Evolutionary conservation across 257 asterid genomes (phyloP).

Genomic region (Leonotis leonurus): DNA sequence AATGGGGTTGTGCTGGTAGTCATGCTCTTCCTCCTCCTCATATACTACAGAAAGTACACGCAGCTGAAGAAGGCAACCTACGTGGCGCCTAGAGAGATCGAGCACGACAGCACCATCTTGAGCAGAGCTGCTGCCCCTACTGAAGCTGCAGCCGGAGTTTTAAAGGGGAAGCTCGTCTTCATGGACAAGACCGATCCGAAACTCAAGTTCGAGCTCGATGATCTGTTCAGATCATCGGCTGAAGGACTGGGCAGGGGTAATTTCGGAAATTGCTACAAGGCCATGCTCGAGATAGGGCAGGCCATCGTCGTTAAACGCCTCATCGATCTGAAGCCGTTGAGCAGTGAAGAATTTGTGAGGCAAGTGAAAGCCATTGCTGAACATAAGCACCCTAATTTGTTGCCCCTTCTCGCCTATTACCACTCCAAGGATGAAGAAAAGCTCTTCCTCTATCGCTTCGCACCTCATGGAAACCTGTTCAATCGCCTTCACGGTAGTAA

Average conservation of each 20-base stretch:
- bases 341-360: slow-evolving; percentile 48
- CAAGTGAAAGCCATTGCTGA: slow-evolving; percentile 45
- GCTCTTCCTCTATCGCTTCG: slow-evolving; percentile 45
- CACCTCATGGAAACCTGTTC: slow-evolving; percentile 44
- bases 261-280: slow-evolving; percentile 72
- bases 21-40: slow-evolving; percentile 36
- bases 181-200: slow-evolving; percentile 16
- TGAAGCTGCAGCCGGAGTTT: too few species aligned
- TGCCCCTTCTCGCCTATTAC: slow-evolving; percentile 56
- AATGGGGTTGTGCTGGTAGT: slow-evolving; percentile 25
- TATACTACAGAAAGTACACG: slow-evolving; percentile 45
- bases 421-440: slow-evolving; percentile 56
- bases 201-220: slow-evolving; percentile 46
- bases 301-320: slow-evolving; percentile 64
- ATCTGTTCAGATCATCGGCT: slow-evolving; percentile 65
- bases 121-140: neutral
- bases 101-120: slow-evolving; percentile 11
- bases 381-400: slow-evolving; percentile 55
- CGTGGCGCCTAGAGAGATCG: slow-evolving; percentile 8
- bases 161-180: slow-evolving; percentile 47
- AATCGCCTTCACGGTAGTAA: slow-evolving; percentile 47
- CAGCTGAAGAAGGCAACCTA: slow-evolving; percentile 29
- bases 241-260: slow-evolving; percentile 70
- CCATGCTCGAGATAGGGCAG: slow-evolving; percentile 41
- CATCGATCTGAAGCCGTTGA: slow-evolving; percentile 56